phyloP scores from a whole-genome alignment of 179 eudicot genomes.

The Pouteria campechiana region DNA sequence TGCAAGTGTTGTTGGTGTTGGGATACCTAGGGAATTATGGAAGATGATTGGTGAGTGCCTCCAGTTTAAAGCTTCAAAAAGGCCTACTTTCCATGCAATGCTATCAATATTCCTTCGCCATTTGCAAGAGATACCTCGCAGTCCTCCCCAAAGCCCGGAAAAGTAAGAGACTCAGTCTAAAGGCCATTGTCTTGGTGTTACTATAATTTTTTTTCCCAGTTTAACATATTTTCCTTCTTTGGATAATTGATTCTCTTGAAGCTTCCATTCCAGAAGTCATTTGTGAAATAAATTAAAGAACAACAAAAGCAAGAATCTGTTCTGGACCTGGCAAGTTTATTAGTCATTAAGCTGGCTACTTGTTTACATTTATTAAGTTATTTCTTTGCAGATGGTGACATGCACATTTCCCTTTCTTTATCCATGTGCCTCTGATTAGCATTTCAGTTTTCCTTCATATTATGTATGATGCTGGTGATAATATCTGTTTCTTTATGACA shows the following conservation, averaged over 20 bases:
- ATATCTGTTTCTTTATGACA: too few relatives aligned
- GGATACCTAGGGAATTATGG: conserved; percentile 98
- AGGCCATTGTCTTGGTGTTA: background rate
- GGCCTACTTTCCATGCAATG: conserved; percentile 92
- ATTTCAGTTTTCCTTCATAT: too few relatives aligned
- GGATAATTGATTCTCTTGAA: background rate
- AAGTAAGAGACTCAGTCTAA: conserved; percentile 45
- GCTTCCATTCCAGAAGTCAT: too few relatives aligned
- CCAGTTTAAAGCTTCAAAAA: conserved; percentile 71
- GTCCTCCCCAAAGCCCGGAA: conserved; percentile 92
- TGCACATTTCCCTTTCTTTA: too few relatives aligned
- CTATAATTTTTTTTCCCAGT: background rate
- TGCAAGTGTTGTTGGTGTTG: conserved; percentile 96
- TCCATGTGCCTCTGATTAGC: too few relatives aligned
- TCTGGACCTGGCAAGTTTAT: too few relatives aligned
- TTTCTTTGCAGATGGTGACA: too few relatives aligned
- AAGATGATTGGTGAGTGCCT: conserved; percentile 98
- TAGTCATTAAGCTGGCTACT: too few relatives aligned
- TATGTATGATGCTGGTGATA: too few relatives aligned
- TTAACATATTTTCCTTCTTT: background rate
- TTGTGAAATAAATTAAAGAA: too few relatives aligned
- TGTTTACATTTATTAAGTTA: too few relatives aligned
- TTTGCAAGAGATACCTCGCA: conserved; percentile 91
- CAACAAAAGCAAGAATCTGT: too few relatives aligned
- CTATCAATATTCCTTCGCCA: conserved; percentile 80